Evolutionary conservation across 2,329 filamentous ascomycete genomes (phyloP), one percentile per base, ranked within the genome.

Genomic region (Aspergillus viridinutans): DNA sequence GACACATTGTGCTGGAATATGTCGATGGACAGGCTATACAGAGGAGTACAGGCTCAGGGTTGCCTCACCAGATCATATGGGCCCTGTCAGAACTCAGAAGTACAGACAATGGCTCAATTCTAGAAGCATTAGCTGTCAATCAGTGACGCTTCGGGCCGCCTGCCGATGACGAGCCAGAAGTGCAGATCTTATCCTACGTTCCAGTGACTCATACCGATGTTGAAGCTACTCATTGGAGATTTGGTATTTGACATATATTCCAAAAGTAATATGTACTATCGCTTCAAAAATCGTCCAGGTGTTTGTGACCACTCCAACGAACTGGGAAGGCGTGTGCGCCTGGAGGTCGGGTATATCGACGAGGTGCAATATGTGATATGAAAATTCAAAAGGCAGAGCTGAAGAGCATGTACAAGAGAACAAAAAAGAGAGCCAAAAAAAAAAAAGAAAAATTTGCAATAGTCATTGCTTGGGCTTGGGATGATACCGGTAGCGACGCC

Each of bases 401-500:
- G 2, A 38, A 38, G 14, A 6, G 32, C 32, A 38, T 55, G 35
- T 58, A 57, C 1, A 47, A 25, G 21, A 26, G 3, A n/a, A n/a
- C 8, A 43, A 4, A 25, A 25, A 25, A 25, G 43, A 47, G 6
- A 21, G 20, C 8, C 1, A 21, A 9, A 45, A 45, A 2, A 9
- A 3, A 21, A 21, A n/a, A n/a, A n/a, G n/a, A n/a, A 47, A 25
- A 14, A 23, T 23, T 6, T 23, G 43, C 12, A 20, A 47, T 3
- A 2, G 6, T 47, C 10, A 23, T 9, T 9, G n/a, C 21, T 45
- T 21, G 20, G n/a, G 21, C 23, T 29, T 28, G 20, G 54, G 28
- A 28, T 25, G 28, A 45, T 66, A 67, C n/a, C 53, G 55, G 52
- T 61, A 70, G 20, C 65, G 66, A 32, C 62, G 59, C 66, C 67